These are phyloP conservation scores for Aspergillus sergii DNA, from an alignment of 2,329 filamentous ascomycete genomes.

Conservation along the genomic window DNA sequence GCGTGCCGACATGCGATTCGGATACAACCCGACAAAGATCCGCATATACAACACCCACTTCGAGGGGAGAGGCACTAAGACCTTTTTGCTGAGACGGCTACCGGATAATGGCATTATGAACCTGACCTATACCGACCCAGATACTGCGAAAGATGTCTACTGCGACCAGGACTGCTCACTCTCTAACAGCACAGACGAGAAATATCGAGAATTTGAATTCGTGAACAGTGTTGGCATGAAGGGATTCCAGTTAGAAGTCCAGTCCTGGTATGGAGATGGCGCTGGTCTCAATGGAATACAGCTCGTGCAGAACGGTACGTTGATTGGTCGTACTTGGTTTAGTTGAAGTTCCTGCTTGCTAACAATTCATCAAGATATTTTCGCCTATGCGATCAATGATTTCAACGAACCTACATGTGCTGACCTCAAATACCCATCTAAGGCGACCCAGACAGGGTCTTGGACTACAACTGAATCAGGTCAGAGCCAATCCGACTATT, in stretches of 20 bases:
- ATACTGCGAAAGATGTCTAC: slow-evolving; percentile 64
- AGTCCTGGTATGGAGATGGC: slow-evolving; percentile 81
- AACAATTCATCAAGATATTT: slow-evolving; percentile 60
- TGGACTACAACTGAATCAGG: slow-evolving; percentile 72
- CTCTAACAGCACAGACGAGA: slow-evolving; percentile 65
- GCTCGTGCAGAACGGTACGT: slow-evolving; percentile 72
- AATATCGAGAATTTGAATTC: slow-evolving; percentile 88
- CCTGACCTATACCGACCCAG: slow-evolving; percentile 82
- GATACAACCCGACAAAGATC: slow-evolving; percentile 83
- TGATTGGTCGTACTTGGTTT: not conserved
- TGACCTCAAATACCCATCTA: slow-evolving; percentile 64
- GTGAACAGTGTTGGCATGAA: slow-evolving; percentile 88
- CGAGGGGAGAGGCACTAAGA: slow-evolving; percentile 82
- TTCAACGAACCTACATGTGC: slow-evolving; percentile 90
- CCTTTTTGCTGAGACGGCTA: slow-evolving; percentile 81
- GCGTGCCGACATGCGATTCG: slow-evolving; percentile 80
- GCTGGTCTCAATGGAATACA: slow-evolving; percentile 85
- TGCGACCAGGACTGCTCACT: slow-evolving; percentile 88
- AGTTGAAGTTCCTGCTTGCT: slow-evolving; percentile 16
- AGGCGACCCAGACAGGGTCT: slow-evolving; percentile 68
- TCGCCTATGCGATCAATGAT: slow-evolving; percentile 77
- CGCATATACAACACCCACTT: slow-evolving; percentile 84
- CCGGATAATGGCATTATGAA: slow-evolving; percentile 95
- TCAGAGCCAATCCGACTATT: slow-evolving; percentile 73
- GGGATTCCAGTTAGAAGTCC: slow-evolving; percentile 80